Base-by-base conservation (phyloP, 257 asterid species). In the Echites panduratus region DNA sequence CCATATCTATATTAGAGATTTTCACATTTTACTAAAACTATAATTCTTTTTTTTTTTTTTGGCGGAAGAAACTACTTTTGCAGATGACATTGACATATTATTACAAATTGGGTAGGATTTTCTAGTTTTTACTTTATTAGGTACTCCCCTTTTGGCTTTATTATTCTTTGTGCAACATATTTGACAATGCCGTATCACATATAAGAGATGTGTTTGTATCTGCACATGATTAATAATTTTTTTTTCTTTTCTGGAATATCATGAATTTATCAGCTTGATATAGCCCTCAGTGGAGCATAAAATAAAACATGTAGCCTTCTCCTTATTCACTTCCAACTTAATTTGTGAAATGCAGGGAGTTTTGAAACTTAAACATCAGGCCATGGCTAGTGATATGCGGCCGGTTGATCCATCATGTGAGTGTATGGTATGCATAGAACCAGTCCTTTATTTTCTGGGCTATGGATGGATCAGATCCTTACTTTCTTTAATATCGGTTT, bases 301-400 rank as follows among this genome's bases (percentile, higher is more conserved):
- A 50, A 52, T 41, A 70, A 14, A 32, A 32, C 3, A 32, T 32
- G 38, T 32, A 32, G 32, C 24, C n/a, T 43, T 47, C 32, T 26
- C 19, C 48, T 0, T 47, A 48, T 62, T 20, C 40, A n/a, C 45
- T 66, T 78, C 27, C 26, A 52, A 61, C 40, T 35, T 54, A 54
- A 50, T 58, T 73, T 47, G 19, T 32, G 76, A 67, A n/a, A 74
- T 83, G 84, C 85, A 94, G 99, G 99, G 99, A 50, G 96, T 95
- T 78, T 75, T 95, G 73, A 95, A 83, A 82, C 93, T 95, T 62
- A 95, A 90, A 78, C 87, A 87, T 83, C 81, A 82, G 75, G 95
- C 96, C 49, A 90, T 92, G 98, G 92, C 92, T 59, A 77, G 80
- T 69, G 99, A 95, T 83, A 80, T 86, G 53, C 92, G 93, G 43